Evolutionary conservation across 2,329 filamentous ascomycete species (phyloP).

Genomic region (Fusarium foetens): DNA sequence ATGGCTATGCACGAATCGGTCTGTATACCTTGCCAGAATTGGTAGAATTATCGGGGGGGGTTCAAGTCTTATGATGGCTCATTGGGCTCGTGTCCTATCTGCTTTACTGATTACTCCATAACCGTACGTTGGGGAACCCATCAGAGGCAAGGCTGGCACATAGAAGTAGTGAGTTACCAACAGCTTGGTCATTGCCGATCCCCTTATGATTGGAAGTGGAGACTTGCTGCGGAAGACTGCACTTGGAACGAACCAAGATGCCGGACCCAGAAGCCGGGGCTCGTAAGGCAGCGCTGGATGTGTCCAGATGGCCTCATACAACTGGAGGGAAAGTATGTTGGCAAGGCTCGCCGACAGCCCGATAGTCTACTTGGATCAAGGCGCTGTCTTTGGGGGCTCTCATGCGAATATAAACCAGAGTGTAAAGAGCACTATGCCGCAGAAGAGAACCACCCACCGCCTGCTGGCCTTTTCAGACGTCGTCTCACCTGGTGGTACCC

Average conservation of each 20-base stretch:
- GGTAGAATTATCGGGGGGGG: too few species aligned
- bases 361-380: neutral
- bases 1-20: too few species aligned
- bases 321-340: neutral
- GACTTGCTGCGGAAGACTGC: rapidly evolving
- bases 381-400: neutral
- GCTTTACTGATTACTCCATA: slow-evolving; percentile 18
- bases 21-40: too few species aligned
- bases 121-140: neutral
- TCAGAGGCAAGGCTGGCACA: neutral
- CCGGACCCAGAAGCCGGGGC: neutral
- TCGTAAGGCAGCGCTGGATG: slow-evolving; percentile 8
- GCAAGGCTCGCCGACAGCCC: neutral
- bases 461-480: rapidly evolving
- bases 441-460: neutral
- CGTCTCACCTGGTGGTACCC: neutral
- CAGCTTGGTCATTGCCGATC: slow-evolving; percentile 10
- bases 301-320: neutral
- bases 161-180: neutral
- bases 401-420: rapidly evolving
- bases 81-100: slow-evolving; percentile 2
- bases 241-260: neutral
- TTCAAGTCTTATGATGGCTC: too few species aligned
- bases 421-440: neutral
- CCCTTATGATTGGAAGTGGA: slow-evolving; percentile 22